phyloP scores from a whole-genome alignment of 2,329 filamentous ascomycete species.

The Didymella glomerata region DNA sequence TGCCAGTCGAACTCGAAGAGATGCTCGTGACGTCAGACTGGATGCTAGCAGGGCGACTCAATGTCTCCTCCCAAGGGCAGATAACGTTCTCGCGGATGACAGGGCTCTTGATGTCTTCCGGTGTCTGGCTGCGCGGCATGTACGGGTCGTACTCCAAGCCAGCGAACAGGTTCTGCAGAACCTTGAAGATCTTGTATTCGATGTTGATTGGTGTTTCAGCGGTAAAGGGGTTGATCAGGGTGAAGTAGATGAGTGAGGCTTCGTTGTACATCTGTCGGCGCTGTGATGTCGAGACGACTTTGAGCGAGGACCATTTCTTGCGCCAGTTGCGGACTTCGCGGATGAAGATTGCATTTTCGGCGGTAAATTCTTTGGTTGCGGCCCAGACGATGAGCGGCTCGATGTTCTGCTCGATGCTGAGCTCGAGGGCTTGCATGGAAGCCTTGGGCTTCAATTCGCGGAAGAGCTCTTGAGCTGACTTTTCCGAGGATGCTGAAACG shows the following conservation, averaged over 20 bases:
- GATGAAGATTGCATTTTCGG: constrained; percentile 51
- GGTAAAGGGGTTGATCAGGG: constrained; percentile 50
- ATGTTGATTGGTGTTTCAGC: constrained; percentile 51
- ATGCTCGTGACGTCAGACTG: constrained; percentile 37
- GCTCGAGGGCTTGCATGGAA: constrained; percentile 50
- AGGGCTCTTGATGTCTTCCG: constrained; percentile 36
- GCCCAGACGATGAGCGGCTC: constrained; percentile 49
- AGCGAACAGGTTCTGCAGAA: constrained; percentile 43
- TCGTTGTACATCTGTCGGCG: constrained; percentile 50
- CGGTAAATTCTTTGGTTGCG: constrained; percentile 48
- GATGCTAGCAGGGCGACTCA: constrained; percentile 45
- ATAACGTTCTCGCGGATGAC: constrained; percentile 46
- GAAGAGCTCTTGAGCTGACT: constrained; percentile 32
- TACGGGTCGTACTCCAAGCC: constrained; percentile 50
- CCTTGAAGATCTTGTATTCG: constrained; percentile 52
- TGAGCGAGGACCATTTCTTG: constrained; percentile 44
- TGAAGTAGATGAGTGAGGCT: constrained; percentile 50
- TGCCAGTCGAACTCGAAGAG: constrained; percentile 34
- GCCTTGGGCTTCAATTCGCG: constrained; percentile 46
- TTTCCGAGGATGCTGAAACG: constrained; percentile 32
- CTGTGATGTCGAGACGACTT: constrained; percentile 41
- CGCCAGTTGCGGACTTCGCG: constrained; percentile 51
- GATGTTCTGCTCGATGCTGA: constrained; percentile 47
- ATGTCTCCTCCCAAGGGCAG: constrained; percentile 49
- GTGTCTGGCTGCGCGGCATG: constrained; percentile 38